Base-by-base conservation (phyloP, 2,329 filamentous ascomycete genomes). In the Microascus cirrosus region DNA sequence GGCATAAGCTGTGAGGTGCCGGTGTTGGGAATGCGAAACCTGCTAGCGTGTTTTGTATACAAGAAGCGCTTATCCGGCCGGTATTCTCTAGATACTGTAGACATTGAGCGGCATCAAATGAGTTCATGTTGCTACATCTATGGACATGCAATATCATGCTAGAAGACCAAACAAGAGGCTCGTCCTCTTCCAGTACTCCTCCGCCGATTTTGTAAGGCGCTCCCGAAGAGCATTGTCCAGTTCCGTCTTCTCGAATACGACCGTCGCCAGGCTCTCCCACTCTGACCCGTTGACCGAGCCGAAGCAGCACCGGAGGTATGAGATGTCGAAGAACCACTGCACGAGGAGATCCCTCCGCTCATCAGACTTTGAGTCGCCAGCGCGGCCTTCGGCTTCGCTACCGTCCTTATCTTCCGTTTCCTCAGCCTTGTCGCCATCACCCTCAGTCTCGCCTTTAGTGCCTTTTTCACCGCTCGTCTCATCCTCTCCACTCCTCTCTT, bases 181-280 rank as follows among this genome's bases (percentile, higher is more conserved):
- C 12, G 89, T 94, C 65, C 87, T 83, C 74, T 87, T 89, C 84
- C 89, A 94, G 69, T 94, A 95, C 56, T 92, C 89, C 53, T 78
- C 75, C 6, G 89, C 82, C 18, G 78, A 74, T 69, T 86, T 87
- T 63, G 67, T 70, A 42, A 95, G 69, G 61, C 81, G 81, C 52
- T 77, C 70, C 18, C 73, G 74, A 6, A 70, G 72, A 12, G 75
- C 69, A 32, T 79, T 67, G 0, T 78, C 78, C 7, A 86, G 65
- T 2, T 75, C 77, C 1, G 74, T 73, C 48, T 71, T 75, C 42
- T 72, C 63, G 39, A 74, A 72, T 1, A 82, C 63, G 6, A 71
- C 72, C 18, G 75, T 70, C 57, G 77, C 73, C 20, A 88, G 67
- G 10, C 69, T 65, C 59, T 76, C 69, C 7, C 80, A 69, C 1